These are phyloP conservation scores for Saturnispora gosingensis DNA, from an alignment of 805 yeast genomes.

Conservation along the genomic window DNA sequence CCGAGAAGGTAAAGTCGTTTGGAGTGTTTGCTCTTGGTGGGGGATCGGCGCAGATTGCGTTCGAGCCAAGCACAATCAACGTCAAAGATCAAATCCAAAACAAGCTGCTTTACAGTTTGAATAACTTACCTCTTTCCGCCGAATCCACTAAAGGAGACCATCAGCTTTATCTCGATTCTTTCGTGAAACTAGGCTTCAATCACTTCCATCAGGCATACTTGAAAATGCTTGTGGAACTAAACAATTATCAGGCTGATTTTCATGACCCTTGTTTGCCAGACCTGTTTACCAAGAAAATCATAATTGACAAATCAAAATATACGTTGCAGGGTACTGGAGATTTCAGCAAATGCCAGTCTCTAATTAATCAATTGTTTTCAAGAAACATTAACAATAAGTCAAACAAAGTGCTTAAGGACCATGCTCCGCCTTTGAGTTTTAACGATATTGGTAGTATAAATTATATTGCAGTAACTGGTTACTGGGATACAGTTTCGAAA, in stretches of 20 bases:
- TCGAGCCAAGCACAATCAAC: slow-evolving; percentile 44
- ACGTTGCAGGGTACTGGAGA: slow-evolving; percentile 43
- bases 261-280: slow-evolving; percentile 52
- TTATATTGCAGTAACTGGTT: slow-evolving; percentile 59
- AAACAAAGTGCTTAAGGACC: background rate
- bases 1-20: slow-evolving; percentile 33
- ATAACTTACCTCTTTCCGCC: slow-evolving; percentile 29
- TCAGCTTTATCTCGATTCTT: slow-evolving; percentile 45
- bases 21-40: slow-evolving; percentile 61
- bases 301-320: slow-evolving; percentile 12
- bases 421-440: slow-evolving; percentile 39
- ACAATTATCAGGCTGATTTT: slow-evolving; percentile 8
- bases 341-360: slow-evolving; percentile 37
- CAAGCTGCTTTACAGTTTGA: slow-evolving; percentile 36
- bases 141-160: slow-evolving; percentile 13
- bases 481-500: slow-evolving; percentile 52
- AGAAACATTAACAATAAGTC: slow-evolving; percentile 9
- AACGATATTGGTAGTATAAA: slow-evolving; percentile 32
- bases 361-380: slow-evolving; percentile 38
- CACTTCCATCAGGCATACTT: slow-evolving; percentile 45
- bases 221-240: slow-evolving; percentile 21
- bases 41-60: slow-evolving; percentile 56
- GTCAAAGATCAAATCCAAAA: slow-evolving; percentile 24
- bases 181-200: slow-evolving; percentile 51
- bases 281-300: slow-evolving; percentile 25